A percentile compares a stretch with the other conserved stretches of the same genome.
These are phyloP conservation scores for Acanthamoeba castellanii DNA, from an alignment of 208 protist genomes.

Conservation along the genomic window DNA sequence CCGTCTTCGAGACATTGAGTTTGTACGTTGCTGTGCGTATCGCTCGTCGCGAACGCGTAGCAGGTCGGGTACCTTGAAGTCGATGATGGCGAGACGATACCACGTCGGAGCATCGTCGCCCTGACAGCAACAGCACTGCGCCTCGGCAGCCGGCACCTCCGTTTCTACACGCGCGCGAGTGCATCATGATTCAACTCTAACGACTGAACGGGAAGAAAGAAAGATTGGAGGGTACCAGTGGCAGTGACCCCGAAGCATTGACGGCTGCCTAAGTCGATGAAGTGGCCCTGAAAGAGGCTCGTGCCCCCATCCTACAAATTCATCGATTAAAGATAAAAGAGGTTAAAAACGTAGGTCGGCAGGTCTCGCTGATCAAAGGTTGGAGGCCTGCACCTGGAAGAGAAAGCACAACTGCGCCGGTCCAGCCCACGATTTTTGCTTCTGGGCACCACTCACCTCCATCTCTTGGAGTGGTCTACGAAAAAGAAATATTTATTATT, in stretches of 20 bases:
- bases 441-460: not conserved
- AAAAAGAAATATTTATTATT: not conserved
- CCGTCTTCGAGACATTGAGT: not conserved
- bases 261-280: constrained; percentile 31
- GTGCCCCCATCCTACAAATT: not conserved
- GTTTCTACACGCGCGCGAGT: not conserved
- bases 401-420: constrained; percentile 42
- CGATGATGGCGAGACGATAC: constrained; percentile 21
- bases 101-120: constrained; percentile 42
- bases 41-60: not conserved
- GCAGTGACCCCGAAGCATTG: constrained; percentile 40
- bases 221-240: not conserved
- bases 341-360: not conserved
- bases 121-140: constrained; percentile 61
- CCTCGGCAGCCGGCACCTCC: not conserved
- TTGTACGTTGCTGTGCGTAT: not conserved
- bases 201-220: not conserved
- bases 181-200: not conserved
- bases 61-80: not conserved
- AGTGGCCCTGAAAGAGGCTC: constrained; percentile 46
- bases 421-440: not conserved
- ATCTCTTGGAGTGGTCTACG: not conserved
- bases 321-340: not conserved
- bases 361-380: not conserved
- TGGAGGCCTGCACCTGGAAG: not conserved